These are phyloP conservation scores for Candida railenensis DNA, from an alignment of 805 yeast species.

Conservation along the genomic window DNA sequence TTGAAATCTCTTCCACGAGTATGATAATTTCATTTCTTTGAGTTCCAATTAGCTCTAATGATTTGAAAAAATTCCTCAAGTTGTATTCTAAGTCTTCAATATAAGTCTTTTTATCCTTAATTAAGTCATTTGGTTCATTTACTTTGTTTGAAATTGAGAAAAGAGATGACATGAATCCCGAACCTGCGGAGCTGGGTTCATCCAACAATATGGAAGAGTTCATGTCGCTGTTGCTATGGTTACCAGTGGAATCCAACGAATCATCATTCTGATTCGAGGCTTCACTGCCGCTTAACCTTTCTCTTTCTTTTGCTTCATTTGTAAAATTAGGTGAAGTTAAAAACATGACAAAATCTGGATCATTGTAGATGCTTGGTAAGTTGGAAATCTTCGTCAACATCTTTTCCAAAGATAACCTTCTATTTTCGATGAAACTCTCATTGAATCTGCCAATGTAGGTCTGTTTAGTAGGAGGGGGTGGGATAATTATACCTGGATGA, in stretches of 20 bases:
- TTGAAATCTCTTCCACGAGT: slow-evolving; percentile 67
- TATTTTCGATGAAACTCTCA: slow-evolving; percentile 81
- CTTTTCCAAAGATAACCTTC: slow-evolving; percentile 79
- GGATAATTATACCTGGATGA: slow-evolving; percentile 88
- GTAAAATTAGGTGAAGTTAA: slow-evolving; percentile 70
- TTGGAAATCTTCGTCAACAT: slow-evolving; percentile 77
- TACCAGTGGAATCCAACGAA: slow-evolving; percentile 23
- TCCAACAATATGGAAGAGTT: slow-evolving; percentile 16
- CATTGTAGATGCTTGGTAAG: slow-evolving; percentile 58
- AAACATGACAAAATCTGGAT: slow-evolving; percentile 76
- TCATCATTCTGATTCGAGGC: slow-evolving; percentile 37
- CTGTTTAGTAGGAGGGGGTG: slow-evolving; percentile 92
- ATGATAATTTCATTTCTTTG: slow-evolving; percentile 74
- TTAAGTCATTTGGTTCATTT: slow-evolving; percentile 77
- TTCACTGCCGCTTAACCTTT: slow-evolving; percentile 53
- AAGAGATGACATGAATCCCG: slow-evolving; percentile 68
- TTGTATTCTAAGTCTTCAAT: slow-evolving; percentile 73
- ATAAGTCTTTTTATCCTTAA: slow-evolving; percentile 64
- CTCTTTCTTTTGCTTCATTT: slow-evolving; percentile 69
- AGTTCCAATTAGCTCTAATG: slow-evolving; percentile 69
- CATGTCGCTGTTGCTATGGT: slow-evolving; percentile 27
- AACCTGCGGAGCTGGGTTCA: slow-evolving; percentile 23
- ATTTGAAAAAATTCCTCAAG: slow-evolving; percentile 63
- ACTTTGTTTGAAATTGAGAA: slow-evolving; percentile 68
- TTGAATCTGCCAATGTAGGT: slow-evolving; percentile 91